Base-by-base conservation (phyloP, 495 filamentous ascomycete species). In the Echria macrotheca region DNA sequence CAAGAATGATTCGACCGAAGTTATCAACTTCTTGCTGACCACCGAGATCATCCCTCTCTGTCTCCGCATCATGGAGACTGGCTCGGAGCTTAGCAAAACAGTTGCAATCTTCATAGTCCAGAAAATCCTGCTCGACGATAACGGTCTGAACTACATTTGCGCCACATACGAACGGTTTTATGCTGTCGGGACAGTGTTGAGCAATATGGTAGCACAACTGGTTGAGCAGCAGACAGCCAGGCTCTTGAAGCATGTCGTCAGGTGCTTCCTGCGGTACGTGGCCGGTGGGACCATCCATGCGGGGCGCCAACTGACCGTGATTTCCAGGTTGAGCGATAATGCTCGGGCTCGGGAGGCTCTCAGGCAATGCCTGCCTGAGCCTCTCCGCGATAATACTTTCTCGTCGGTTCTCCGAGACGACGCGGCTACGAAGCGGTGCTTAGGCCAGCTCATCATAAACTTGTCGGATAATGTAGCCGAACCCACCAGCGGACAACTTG, bases 21-120 rank as follows among this genome's bases (percentile, higher is more conserved):
- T 97, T 19, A 97, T 99, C 70, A 96, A 96, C 72, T 99, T 99
- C 68, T 83, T 99, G 23, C 79, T 99, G 11, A 97, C 94, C 2
- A 99, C 93, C 24, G 93, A 99, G 68, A 99, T 99, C 56, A 99
- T 99, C 46, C 93, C 93, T 5, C 80, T 99, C 3, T 99, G 93
- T 63, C 87, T 99, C 21, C 83, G 93, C 25, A 97, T 99, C 61
- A 99, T 99, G 93, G 93, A 99, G 73, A 99, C 93, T 0, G 94
- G 94, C 25, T 97, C 93, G 0, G 93, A 99, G 64, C 75, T 99
- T 36, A 96, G 90, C 75, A 99, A 98, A 73, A 99, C 93, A 1
- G 93, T 99, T 7, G 93, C 93, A 28, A 99, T 99, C 53, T 99
- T 99, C 72, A 99, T 99, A 59, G 93, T 99, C n/a, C 93, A 99